Evolutionary conservation across 176 grass and related monocot genomes (phyloP), one percentile per base, ranked within the genome.

Genomic region (Eleusine indica): DNA sequence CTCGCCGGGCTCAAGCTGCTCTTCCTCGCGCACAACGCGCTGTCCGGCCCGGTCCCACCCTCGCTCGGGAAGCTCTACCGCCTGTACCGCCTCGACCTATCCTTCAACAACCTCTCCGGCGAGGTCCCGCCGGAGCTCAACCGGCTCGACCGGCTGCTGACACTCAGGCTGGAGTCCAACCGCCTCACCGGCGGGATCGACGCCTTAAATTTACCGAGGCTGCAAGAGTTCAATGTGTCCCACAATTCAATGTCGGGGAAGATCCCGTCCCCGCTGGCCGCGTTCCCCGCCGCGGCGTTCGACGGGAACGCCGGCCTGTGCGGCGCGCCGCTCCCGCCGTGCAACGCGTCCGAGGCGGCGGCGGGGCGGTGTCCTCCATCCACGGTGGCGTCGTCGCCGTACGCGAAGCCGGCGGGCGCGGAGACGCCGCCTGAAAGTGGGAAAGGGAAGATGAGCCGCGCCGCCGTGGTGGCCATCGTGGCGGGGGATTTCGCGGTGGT

Each of bases 31-130:
- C 74, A 82, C 43, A 99, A 96, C 86, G 14, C 58, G 38, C 86
- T 99, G 32, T 92, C 87, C 19, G 93, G 97, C 29, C 52, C 63
- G 0, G 84, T 99, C 15, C 93, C 89, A 19, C 57, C 88, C 25
- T 92, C 93, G 37, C 65, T 99, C 2, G 84, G 83, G 0, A 3
- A 5, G 43, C 78, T 96, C 37, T 84, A 80, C 86, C 83, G 93
- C 0, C 84, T 99, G 38, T 99, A 96, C 71, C 91, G 93, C 2
- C 97, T 99, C 38, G 93, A 99, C 81, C 70, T 96, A 4, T 93
- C 91, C 7, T 88, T 47, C 57, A 99, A 99, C 87, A 83, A 86
- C 75, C 37, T 99, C 15, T 92, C 91, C 25, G 93, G 97, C 11
- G 63, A 21, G 12, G 75, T 99, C 30, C 97, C 97, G 6, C 78